Evolutionary conservation across 1,284 basidiomycete genomes (phyloP).

Genomic region (Volvariella surrecta): DNA sequence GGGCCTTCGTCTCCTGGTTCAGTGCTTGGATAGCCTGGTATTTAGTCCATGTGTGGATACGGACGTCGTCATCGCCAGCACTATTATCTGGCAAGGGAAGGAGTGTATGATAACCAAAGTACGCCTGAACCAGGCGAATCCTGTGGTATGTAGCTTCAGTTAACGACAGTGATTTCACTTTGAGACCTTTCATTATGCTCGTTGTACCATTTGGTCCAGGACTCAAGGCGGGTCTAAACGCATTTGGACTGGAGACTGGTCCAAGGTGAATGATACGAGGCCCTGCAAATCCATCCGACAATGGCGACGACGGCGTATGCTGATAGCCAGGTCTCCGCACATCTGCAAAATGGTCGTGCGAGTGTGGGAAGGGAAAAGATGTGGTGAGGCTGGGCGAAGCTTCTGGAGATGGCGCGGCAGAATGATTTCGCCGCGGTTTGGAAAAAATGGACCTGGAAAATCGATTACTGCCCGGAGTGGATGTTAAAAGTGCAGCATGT

Average conservation of each 20-base stretch:
- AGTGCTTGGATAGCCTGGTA: slow-evolving; percentile 42
- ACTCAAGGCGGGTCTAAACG: slow-evolving; percentile 27
- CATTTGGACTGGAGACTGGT: slow-evolving; percentile 33
- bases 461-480: slow-evolving; percentile 28
- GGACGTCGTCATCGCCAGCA: slow-evolving; percentile 21
- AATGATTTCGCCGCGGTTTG: slow-evolving; percentile 35
- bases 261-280: slow-evolving; percentile 58
- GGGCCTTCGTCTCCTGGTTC: slow-evolving; percentile 40
- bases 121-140: slow-evolving; percentile 51
- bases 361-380: slow-evolving; percentile 11
- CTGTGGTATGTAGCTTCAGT: slow-evolving; percentile 46
- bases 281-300: slow-evolving; percentile 16
- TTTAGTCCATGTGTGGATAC: slow-evolving; percentile 44
- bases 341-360: slow-evolving; percentile 13
- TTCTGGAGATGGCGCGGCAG: slow-evolving; percentile 39
- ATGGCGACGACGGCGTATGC: background rate
- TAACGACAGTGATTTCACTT: slow-evolving; percentile 39
- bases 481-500: slow-evolving; percentile 13
- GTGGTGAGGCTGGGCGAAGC: slow-evolving; percentile 34
- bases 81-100: slow-evolving; percentile 34
- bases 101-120: slow-evolving; percentile 51
- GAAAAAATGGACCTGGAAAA: slow-evolving; percentile 36
- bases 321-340: slow-evolving; percentile 35
- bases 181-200: slow-evolving; percentile 24
- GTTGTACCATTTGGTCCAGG: slow-evolving; percentile 20